These are phyloP conservation scores for Chaetomium cochliodes DNA, from an alignment of 495 filamentous ascomycete genomes.

Conservation along the genomic window DNA sequence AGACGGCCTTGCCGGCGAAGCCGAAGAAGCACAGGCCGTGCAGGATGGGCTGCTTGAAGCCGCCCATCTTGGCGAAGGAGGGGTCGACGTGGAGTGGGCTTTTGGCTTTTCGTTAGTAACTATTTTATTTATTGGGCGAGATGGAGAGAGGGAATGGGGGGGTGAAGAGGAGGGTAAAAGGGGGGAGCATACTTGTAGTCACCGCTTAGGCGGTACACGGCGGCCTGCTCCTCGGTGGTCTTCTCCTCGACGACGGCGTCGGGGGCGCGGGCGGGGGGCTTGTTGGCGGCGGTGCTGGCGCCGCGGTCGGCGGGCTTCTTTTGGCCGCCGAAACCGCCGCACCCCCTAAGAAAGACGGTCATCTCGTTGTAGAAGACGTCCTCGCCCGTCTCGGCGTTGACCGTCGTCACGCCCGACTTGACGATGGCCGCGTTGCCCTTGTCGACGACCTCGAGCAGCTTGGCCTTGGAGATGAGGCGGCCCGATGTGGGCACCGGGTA, in stretches of 20 bases:
- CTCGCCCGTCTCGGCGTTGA: slow-evolving; percentile 78
- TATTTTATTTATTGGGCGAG: not conserved
- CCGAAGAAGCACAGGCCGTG: slow-evolving; percentile 97
- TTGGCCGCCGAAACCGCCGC: slow-evolving; percentile 86
- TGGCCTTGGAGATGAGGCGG: slow-evolving; percentile 75
- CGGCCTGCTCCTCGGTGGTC: slow-evolving; percentile 92
- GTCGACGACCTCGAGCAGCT: slow-evolving; percentile 91
- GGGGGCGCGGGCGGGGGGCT: slow-evolving; percentile 70
- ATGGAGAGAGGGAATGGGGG: not conserved
- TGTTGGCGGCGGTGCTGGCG: slow-evolving; percentile 72
- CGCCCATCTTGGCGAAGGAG: slow-evolving; percentile 88
- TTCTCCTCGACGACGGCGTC: slow-evolving; percentile 84
- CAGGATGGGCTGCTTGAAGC: slow-evolving; percentile 92
- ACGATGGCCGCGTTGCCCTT: slow-evolving; percentile 91
- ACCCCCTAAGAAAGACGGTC: slow-evolving; percentile 86
- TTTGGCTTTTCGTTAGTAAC: not conserved
- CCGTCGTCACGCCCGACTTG: slow-evolving; percentile 72
- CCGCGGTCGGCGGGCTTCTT: slow-evolving; percentile 77
- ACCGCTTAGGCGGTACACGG: slow-evolving; percentile 88
- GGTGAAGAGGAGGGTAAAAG: too few relatives aligned
- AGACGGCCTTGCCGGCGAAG: slow-evolving; percentile 84
- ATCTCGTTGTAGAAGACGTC: slow-evolving; percentile 96
- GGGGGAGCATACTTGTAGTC: slow-evolving; percentile 61
- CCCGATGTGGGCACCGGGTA: slow-evolving; percentile 90
- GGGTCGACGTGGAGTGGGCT: slow-evolving; percentile 96